Percentiles rank a stretch among this genome's conserved stretches.
Conservation (phyloP, 2,329 filamentous ascomycete species). For the Verticillium klebahnii region DNA sequence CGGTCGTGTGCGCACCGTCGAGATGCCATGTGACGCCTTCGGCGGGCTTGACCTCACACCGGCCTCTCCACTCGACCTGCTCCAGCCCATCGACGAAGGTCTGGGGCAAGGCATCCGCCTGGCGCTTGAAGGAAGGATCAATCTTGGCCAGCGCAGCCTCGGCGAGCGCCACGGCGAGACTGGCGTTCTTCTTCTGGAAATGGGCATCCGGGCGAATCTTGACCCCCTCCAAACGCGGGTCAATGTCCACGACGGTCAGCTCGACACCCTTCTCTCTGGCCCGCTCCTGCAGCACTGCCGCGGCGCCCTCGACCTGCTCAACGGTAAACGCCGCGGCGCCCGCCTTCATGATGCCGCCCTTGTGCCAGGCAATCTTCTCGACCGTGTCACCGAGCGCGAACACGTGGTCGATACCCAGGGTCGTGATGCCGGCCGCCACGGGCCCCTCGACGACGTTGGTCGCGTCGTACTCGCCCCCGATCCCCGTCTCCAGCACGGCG, state of each 20-base stretch:
- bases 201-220: constrained; percentile 41
- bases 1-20: constrained; percentile 88
- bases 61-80: constrained; percentile 70
- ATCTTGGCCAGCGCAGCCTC: constrained; percentile 43
- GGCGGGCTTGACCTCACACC: constrained; percentile 62
- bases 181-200: constrained; percentile 58
- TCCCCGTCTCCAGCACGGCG: constrained; percentile 62
- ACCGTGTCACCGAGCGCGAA: constrained; percentile 57
- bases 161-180: constrained; percentile 47
- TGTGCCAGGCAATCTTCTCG: constrained; percentile 68
- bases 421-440: constrained; percentile 55
- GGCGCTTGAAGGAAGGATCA: constrained; percentile 13
- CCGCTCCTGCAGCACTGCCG: constrained; percentile 40
- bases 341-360: constrained; percentile 65
- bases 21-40: constrained; percentile 72
- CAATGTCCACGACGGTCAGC: constrained; percentile 40
- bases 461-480: constrained; percentile 64
- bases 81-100: constrained; percentile 72
- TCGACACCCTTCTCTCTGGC: constrained; percentile 48
- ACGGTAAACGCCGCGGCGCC: constrained; percentile 50
- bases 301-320: constrained; percentile 41
- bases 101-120: constrained; percentile 40
- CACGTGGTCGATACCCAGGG: constrained; percentile 67
- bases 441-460: constrained; percentile 62
- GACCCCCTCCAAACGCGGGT: constrained; percentile 40